phyloP scores from a whole-genome alignment of 202 grass and related monocot species.

The Zoysia matrella region DNA sequence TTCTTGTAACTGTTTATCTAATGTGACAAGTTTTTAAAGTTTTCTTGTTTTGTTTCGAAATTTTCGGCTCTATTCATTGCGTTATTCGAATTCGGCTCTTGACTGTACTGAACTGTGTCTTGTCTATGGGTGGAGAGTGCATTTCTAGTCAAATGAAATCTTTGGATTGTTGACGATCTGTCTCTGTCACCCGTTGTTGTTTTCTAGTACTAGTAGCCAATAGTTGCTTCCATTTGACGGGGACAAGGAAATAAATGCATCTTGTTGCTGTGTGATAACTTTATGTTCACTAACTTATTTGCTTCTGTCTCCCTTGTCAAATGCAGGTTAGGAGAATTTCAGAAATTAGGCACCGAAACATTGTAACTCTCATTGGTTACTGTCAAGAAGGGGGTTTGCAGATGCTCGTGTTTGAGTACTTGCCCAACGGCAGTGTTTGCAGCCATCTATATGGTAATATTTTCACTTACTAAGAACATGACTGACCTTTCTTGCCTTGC shows the following conservation, averaged over 20 bases:
- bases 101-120: not conserved
- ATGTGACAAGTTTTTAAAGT: not conserved
- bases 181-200: constrained; percentile 34
- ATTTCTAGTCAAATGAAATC: constrained; percentile 31
- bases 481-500: constrained; percentile 25
- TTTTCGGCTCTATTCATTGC: too few relatives aligned
- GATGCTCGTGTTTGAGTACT: constrained; percentile 88
- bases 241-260: constrained; percentile 47
- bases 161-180: constrained; percentile 30
- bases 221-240: constrained; percentile 28
- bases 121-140: constrained; percentile 30
- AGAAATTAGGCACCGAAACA: constrained; percentile 76
- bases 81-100: too few relatives aligned
- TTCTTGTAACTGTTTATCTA: not conserved
- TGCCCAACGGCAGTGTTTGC: constrained; percentile 86
- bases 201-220: not conserved
- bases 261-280: constrained; percentile 2
- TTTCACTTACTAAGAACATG: not conserved
- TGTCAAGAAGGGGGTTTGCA: constrained; percentile 89
- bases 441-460: constrained; percentile 86
- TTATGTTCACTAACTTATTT: not conserved
- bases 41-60: constrained; percentile 31
- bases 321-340: constrained; percentile 71
- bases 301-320: constrained; percentile 24
- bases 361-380: constrained; percentile 87